Evolutionary conservation across 169 alveolate genomes (phyloP), one percentile per base, ranked within the genome.

Genomic region (Ichthyophthirius multifiliis): DNA sequence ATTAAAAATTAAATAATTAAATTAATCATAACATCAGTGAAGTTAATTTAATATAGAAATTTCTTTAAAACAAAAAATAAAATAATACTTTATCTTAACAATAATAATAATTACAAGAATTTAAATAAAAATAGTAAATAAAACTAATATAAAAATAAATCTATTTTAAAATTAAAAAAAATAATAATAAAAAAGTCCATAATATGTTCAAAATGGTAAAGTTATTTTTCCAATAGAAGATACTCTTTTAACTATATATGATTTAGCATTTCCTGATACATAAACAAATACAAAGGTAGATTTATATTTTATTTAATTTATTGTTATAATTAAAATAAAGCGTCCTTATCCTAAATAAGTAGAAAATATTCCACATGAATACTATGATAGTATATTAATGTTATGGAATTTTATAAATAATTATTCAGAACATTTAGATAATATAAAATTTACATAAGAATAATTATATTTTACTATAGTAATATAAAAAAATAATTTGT

Each of bases 381-480:
- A 3, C 16, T 27, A 27, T 16, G 31, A 55, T 9, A 39, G 31
- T 55, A 55, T 55, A 6, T 27, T 55, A 55, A 55, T 55, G 71
- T 27, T 55, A 27, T 55, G 71, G 71, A 55, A 55, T 55, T 55
- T 55, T 39, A n/a, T 55, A 2, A 55, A 55, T 27, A 27, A 34
- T 2, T 55, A 27, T 55, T 55, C 71, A 1, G 71, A 55, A 9
- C 71, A 55, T 23, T 55, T 55, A n/a, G 71, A 55, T 13, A 55
- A 55, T 7, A 55, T 55, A 39, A 55, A 55, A 55, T 55, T 55
- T 55, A 55, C 71, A 27, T 27, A 55, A 27, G 71, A 55, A 55
- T 27, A 55, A 27, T 55, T 55, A 55, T 55, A 55, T 55, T 27
- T 55, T 27, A 39, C 71, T 0, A 55, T 55, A 16, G 71, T 55